Evolutionary conservation across 2,329 filamentous ascomycete genomes (phyloP), one percentile per base, ranked within the genome.

Genomic region (Colletotrichum zoysiae): DNA sequence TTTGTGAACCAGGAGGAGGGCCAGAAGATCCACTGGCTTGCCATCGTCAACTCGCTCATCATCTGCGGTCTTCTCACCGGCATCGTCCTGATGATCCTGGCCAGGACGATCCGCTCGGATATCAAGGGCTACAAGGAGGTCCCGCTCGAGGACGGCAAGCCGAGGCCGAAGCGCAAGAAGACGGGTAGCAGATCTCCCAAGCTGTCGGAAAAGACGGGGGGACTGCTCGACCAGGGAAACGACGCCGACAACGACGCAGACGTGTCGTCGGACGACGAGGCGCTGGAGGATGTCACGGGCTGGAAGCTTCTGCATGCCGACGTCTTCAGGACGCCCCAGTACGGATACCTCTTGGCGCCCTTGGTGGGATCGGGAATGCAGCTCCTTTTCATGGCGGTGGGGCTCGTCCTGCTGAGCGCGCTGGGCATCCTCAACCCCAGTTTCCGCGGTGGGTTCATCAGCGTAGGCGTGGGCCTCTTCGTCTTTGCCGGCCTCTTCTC

Each of bases 251-350:
- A 81, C 75, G 90, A 86, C 73, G 84, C 83, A 1, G 90, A 90
- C 53, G 71, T 87, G 11, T 87, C 86, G 6, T 91, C 89, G 5
- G 93, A 94, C 60, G 93, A 94, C 1, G 92, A 95, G 75, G 82
- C 88, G 0, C 80, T 93, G 8, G 94, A 97, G 77, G 94, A 97
- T 76, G 87, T 93, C 38, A 93, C 93, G 2, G 94, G 94, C 62
- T 97, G 94, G 94, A 97, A 97, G 80, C 85, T 96, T 20, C 86
- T 97, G 3, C 93, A 97, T 77, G 93, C 89, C n/a, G 94, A 97
- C 80, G 93, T 97, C 5, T 97, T 97, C 84, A 89, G 94, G 58
- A 85, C 91, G 35, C 94, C 94, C 0, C 81, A 85, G 3, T 88
- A 90, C 74, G 93, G 93, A 38, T 88, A 90, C 63, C 84, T 97